Percentiles rank a stretch among this genome's conserved stretches.
Conservation (phyloP, 2,329 filamentous ascomycete genomes). For the Phaeomoniella chlamydospora region DNA sequence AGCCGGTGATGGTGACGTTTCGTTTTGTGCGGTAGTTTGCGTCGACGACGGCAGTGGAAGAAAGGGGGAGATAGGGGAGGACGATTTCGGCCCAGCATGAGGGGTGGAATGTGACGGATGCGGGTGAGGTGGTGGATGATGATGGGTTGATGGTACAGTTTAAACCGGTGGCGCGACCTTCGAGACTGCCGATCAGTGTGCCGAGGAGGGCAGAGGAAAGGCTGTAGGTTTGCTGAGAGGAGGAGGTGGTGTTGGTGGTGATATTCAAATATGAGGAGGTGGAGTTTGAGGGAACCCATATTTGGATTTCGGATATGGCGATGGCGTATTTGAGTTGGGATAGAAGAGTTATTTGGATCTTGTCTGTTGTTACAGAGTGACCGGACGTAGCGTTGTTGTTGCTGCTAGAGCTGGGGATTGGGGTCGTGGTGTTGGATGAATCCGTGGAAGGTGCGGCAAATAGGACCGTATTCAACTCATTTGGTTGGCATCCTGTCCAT, state of each 20-base stretch:
- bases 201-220: constrained; percentile 8
- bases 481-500: constrained; percentile 6
- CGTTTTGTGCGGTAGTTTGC: too few species aligned
- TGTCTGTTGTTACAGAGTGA: constrained; percentile 7
- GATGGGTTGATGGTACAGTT: too few species aligned
- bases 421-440: background rate
- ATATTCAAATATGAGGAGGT: constrained; percentile 12
- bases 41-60: too few species aligned
- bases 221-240: too few species aligned
- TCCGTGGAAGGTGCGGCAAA: constrained; percentile 3
- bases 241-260: too few species aligned
- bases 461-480: constrained; percentile 8
- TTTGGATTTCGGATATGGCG: constrained; percentile 11
- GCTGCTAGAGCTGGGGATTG: background rate
- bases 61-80: too few species aligned
- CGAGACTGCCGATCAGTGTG: constrained; percentile 9
- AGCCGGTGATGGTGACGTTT: too few species aligned
- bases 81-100: too few species aligned
- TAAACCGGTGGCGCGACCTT: constrained; percentile 7
- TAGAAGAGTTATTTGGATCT: constrained; percentile 7
- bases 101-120: too few species aligned
- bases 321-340: constrained; percentile 8
- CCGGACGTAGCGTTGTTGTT: too few species aligned
- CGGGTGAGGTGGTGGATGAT: too few species aligned
- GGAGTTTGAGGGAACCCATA: constrained; percentile 11